Percentiles rank a stretch among this genome's conserved stretches.
Conservation (phyloP, 768 basidiomycete species). For the Tylopilus sp. region DNA sequence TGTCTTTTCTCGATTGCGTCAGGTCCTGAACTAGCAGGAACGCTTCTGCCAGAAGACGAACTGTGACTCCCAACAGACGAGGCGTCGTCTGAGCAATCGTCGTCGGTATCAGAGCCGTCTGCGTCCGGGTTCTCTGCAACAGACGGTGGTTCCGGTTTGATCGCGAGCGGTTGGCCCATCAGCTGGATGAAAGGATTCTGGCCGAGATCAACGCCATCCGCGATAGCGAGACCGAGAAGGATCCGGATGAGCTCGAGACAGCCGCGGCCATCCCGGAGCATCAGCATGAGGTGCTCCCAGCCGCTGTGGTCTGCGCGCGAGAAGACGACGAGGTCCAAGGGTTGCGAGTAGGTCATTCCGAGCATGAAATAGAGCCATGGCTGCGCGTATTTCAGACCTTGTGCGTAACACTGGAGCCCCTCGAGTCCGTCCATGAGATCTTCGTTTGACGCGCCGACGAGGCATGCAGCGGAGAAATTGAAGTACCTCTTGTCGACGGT, state of each 20-base stretch:
- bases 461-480: not conserved
- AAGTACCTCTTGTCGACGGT: not conserved
- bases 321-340: not conserved
- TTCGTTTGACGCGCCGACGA: constrained; percentile 1
- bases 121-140: not conserved
- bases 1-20: not conserved
- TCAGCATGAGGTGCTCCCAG: not conserved
- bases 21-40: not conserved
- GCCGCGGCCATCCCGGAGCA: not conserved
- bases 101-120: not conserved
- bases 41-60: not conserved
- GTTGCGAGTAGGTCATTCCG: not conserved
- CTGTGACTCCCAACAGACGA: not conserved
- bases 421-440: not conserved
- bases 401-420: not conserved
- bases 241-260: not conserved
- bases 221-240: not conserved
- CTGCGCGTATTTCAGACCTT: constrained; percentile 3
- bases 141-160: not conserved
- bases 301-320: not conserved
- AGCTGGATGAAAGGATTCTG: not conserved
- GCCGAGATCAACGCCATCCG: not conserved
- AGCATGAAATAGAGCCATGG: constrained; percentile 10
- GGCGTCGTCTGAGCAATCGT: not conserved
- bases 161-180: not conserved